Evolutionary conservation across 148 eudicot genomes (phyloP).

Genomic region (Beta vulgaris): DNA sequence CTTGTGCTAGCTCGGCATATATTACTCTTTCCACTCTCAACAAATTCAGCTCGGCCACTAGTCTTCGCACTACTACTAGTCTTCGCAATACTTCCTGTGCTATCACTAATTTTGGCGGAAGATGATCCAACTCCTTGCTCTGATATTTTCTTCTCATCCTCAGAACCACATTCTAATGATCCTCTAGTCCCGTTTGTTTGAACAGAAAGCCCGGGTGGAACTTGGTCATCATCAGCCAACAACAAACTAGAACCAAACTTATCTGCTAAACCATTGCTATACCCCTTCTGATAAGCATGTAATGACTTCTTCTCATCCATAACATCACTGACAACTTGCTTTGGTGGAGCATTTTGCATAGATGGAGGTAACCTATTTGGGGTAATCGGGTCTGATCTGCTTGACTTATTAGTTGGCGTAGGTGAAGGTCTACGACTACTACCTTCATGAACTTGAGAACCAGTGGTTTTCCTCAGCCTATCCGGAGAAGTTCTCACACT

Average conservation of each 20-base stretch:
- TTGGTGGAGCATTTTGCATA: slow-evolving; percentile 28
- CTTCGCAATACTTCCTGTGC: slow-evolving; percentile 53
- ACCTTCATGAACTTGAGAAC: slow-evolving; percentile 33
- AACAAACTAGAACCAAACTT: slow-evolving; percentile 44
- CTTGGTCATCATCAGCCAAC: slow-evolving; percentile 33
- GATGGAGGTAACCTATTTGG: slow-evolving; percentile 32
- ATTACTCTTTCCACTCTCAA: slow-evolving; percentile 80
- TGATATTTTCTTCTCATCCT: slow-evolving; percentile 43
- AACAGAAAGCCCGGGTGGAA: slow-evolving; percentile 8
- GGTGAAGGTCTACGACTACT: slow-evolving; percentile 31
- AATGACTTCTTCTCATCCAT: slow-evolving; percentile 28
- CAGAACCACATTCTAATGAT: slow-evolving; percentile 31
- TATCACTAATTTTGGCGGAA: slow-evolving; percentile 64
- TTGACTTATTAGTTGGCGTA: slow-evolving; percentile 29
- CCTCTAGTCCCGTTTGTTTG: slow-evolving; percentile 27
- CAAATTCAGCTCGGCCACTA: slow-evolving; percentile 57
- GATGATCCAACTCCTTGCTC: slow-evolving; percentile 38
- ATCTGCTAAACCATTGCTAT: slow-evolving; percentile 37
- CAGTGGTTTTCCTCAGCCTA: slow-evolving; percentile 34
- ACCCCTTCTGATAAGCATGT: slow-evolving; percentile 31
- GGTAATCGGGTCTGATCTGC: slow-evolving; percentile 32
- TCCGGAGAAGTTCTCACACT: slow-evolving; percentile 35
- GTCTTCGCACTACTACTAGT: slow-evolving; percentile 69
- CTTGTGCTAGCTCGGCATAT: slow-evolving; percentile 74
- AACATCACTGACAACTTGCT: slow-evolving; percentile 26